A percentile compares a stretch with the other conserved stretches of the same genome.
Conservation (phyloP, 2,329 filamentous ascomycete genomes). For the Beauveria sp. region DNA sequence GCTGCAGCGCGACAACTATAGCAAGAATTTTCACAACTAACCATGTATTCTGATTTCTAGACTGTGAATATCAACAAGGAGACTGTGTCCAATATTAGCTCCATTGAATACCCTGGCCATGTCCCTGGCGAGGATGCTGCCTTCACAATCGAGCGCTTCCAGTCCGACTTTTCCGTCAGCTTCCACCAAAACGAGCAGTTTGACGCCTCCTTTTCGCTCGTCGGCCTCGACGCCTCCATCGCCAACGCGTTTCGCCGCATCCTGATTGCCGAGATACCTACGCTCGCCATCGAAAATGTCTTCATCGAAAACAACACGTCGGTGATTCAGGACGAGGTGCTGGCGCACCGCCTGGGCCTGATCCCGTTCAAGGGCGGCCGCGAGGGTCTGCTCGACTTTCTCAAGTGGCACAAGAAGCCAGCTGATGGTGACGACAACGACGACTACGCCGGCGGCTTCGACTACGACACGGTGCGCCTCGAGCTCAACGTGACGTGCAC, state of each 20-base stretch:
- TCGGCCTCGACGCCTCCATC: constrained; percentile 85
- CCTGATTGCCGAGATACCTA: constrained; percentile 87
- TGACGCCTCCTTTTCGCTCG: constrained; percentile 80
- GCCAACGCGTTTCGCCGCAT: constrained; percentile 97
- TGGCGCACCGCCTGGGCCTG: constrained; percentile 81
- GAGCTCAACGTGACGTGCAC: constrained; percentile 72
- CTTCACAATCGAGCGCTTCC: constrained; percentile 71
- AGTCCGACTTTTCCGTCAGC: constrained; percentile 59
- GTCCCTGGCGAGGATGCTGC: constrained; percentile 80
- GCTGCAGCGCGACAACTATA: not conserved
- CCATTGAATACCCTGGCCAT: constrained; percentile 87
- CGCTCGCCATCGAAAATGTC: constrained; percentile 86
- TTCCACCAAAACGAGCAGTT: constrained; percentile 77
- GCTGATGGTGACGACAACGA: constrained; percentile 51
- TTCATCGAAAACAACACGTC: constrained; percentile 96
- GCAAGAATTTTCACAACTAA: not conserved
- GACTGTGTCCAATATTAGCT: constrained; percentile 81
- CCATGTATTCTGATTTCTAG: constrained; percentile 35
- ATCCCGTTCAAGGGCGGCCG: constrained; percentile 79
- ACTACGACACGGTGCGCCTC: constrained; percentile 83
- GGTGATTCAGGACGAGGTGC: constrained; percentile 95
- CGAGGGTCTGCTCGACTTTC: constrained; percentile 65
- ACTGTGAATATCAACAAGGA: constrained; percentile 82
- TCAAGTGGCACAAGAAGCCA: constrained; percentile 75
- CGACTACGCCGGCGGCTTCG: constrained; percentile 52